A percentile compares a stretch with the other conserved stretches of the same genome.
Conservation (phyloP, 257 asterid genomes). For the Solanum habrochaites region DNA sequence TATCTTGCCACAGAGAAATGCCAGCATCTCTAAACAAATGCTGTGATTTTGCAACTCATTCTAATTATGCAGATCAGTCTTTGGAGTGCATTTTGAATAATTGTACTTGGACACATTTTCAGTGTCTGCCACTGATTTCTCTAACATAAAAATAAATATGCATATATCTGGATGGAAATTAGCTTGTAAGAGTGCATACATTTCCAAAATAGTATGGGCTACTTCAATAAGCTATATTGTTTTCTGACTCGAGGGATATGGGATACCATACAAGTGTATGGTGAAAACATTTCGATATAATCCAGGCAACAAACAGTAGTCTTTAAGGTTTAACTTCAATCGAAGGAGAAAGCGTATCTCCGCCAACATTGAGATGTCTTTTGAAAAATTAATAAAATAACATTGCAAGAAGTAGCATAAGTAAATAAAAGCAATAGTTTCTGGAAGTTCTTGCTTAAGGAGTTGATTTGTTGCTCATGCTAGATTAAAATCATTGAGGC, state of each 20-base stretch:
- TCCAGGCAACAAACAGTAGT: background rate
- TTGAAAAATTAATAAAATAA: background rate
- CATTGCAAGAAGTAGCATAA: no score
- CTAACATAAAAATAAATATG: background rate
- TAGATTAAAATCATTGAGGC: background rate
- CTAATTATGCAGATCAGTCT: background rate
- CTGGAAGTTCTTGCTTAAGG: background rate
- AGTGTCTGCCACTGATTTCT: background rate
- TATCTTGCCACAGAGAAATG: background rate
- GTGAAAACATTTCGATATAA: background rate
- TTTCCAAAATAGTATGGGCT: background rate
- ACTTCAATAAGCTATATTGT: background rate
- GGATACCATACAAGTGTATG: background rate
- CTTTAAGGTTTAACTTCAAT: background rate
- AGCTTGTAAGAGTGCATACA: background rate
- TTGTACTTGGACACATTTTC: background rate
- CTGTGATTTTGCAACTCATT: background rate
- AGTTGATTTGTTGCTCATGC: background rate
- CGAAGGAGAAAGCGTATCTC: background rate
- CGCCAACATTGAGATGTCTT: background rate
- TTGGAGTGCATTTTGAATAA: background rate
- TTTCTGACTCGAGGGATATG: background rate
- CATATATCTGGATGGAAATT: background rate
- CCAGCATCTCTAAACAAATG: background rate
- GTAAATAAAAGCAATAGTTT: background rate